phyloP scores from a whole-genome alignment of 441 rosid genomes.

The Populus tomentosa region DNA sequence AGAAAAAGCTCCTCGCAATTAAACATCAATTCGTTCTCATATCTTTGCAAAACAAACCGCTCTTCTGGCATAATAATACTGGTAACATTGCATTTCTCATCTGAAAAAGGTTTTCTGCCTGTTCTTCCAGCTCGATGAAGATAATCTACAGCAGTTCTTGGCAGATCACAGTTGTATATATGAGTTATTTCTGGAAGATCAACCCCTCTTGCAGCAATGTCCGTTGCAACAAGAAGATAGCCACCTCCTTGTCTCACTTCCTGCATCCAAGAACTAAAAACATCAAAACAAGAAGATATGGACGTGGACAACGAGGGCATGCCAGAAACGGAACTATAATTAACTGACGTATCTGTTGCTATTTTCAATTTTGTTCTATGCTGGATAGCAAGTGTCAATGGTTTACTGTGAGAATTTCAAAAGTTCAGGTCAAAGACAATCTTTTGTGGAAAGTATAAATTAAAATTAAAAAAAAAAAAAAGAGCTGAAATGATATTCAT shows the following conservation, averaged over 20 bases:
- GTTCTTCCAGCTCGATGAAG: slow-evolving; percentile 94
- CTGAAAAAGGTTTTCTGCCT: slow-evolving; percentile 89
- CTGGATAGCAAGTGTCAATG: not conserved
- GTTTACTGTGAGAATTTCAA: not conserved
- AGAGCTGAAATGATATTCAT: not conserved
- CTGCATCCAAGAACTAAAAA: slow-evolving; percentile 28
- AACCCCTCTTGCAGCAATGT: slow-evolving; percentile 90
- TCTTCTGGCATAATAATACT: slow-evolving; percentile 64
- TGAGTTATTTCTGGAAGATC: slow-evolving; percentile 92
- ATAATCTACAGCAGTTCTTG: slow-evolving; percentile 73
- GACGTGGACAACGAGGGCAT: not conserved
- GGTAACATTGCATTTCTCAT: slow-evolving; percentile 60
- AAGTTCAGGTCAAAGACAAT: not conserved
- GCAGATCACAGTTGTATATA: slow-evolving; percentile 85
- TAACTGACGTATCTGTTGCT: not conserved
- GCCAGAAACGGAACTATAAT: not conserved
- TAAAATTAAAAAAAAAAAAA: not conserved
- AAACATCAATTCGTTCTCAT: slow-evolving; percentile 79
- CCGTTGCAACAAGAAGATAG: slow-evolving; percentile 84
- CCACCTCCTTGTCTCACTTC: slow-evolving; percentile 78
- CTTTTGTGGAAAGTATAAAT: not conserved
- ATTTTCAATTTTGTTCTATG: not conserved
- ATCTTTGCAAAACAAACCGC: slow-evolving; percentile 83
- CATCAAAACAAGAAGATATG: not conserved
- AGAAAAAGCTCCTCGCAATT: slow-evolving; percentile 51